Conservation (phyloP, 2,329 filamentous ascomycete genomes). For the Polychaeton citri region DNA sequence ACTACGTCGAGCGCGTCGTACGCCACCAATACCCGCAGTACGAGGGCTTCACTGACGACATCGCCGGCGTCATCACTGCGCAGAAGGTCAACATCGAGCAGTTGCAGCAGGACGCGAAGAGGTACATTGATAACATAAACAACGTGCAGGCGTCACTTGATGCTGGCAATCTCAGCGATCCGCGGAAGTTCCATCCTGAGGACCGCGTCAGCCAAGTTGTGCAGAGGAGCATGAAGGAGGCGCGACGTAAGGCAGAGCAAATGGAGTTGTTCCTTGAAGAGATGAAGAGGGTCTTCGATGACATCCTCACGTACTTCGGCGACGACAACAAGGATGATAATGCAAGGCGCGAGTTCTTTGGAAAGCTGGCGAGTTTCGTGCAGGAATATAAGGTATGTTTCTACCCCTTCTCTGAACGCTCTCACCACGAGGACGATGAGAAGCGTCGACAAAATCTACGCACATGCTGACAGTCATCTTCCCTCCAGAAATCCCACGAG, state of each 20-base stretch:
- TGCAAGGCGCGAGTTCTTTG: constrained; percentile 87
- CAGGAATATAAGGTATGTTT: constrained; percentile 68
- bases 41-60: constrained; percentile 79
- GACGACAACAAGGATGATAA: constrained; percentile 88
- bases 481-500: constrained; percentile 60
- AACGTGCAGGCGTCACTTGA: constrained; percentile 89
- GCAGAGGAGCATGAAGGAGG: constrained; percentile 91
- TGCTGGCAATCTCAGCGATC: constrained; percentile 84
- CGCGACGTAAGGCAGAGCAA: constrained; percentile 87
- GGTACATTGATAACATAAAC: constrained; percentile 87
- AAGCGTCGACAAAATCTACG: constrained; percentile 3
- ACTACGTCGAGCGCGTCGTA: constrained; percentile 91
- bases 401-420: background rate
- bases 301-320: constrained; percentile 93
- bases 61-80: constrained; percentile 58
- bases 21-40: constrained; percentile 93
- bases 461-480: constrained; percentile 2
- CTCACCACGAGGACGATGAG: background rate
- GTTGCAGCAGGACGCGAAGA: constrained; percentile 72
- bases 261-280: constrained; percentile 88
- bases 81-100: constrained; percentile 96
- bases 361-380: constrained; percentile 82
- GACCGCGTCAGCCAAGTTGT: constrained; percentile 88
- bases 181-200: constrained; percentile 95
- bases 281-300: constrained; percentile 80